Evolutionary conservation across 2,329 filamentous ascomycete genomes (phyloP).

Genomic region (Didymosphaeria variabile): DNA sequence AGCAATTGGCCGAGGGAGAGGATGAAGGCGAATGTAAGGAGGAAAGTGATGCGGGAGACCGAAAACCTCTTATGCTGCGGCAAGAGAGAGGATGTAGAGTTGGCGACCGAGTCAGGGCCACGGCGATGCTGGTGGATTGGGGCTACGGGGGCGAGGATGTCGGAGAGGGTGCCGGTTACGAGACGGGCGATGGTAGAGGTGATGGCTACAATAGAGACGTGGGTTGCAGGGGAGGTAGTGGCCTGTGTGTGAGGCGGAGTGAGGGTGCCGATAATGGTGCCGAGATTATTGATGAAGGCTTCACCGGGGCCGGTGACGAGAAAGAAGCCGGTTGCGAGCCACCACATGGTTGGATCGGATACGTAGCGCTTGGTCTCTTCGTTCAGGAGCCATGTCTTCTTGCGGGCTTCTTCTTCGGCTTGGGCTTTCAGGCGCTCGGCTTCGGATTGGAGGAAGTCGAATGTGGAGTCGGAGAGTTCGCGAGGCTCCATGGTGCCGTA

Average conservation of each 20-base stretch:
- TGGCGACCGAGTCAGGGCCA: conserved; percentile 53
- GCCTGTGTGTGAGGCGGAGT: conserved; percentile 68
- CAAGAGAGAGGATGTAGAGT: conserved; percentile 50
- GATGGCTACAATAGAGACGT: conserved; percentile 90
- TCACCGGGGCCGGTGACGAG: conserved; percentile 95
- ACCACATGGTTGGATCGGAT: conserved; percentile 93
- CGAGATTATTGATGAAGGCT: conserved; percentile 96
- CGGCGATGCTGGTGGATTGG: conserved; percentile 66
- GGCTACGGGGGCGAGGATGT: conserved; percentile 74
- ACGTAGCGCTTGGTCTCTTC: conserved; percentile 88
- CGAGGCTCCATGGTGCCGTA: conserved; percentile 70
- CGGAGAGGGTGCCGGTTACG: conserved; percentile 87
- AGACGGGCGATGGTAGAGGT: conserved; percentile 91
- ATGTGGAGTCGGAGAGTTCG: conserved; percentile 57
- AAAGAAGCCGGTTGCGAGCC: conserved; percentile 88
- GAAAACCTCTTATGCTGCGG: conserved; percentile 55
- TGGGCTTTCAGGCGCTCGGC: conserved; percentile 56
- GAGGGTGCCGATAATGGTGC: conserved; percentile 89
- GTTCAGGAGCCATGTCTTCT: conserved; percentile 91
- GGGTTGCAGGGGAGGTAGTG: conserved; percentile 76
- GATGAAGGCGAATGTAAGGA: conserved; percentile 77
- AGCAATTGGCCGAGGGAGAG: conserved; percentile 78
- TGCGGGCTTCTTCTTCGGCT: conserved; percentile 67
- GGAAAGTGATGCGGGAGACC: conserved; percentile 81
- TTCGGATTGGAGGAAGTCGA: conserved; percentile 56